Evolutionary conservation across 1,284 basidiomycete species (phyloP).

Genomic region (Wolfiporia cocos): DNA sequence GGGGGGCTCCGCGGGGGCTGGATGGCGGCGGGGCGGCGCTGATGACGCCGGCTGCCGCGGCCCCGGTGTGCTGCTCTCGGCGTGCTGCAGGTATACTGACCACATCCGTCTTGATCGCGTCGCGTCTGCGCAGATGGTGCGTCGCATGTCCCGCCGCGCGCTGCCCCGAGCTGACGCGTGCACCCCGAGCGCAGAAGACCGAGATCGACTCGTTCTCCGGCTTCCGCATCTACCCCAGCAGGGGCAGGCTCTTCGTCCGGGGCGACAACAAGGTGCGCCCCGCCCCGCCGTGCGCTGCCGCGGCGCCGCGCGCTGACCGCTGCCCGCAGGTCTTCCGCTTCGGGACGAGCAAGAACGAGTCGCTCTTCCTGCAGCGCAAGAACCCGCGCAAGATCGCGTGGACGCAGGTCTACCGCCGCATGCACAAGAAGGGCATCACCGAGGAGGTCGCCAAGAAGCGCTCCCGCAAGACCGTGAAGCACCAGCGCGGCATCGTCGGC

Average conservation of each 20-base stretch:
- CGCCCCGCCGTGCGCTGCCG: neutral
- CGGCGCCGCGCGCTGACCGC: neutral
- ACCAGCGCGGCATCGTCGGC: constrained; percentile 98
- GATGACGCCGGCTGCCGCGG: constrained; percentile 35
- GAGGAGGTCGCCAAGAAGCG: constrained; percentile 99
- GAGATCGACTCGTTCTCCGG: constrained; percentile 97
- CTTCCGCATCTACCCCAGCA: constrained; percentile 93
- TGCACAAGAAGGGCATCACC: constrained; percentile 99
- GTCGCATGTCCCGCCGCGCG: constrained; percentile 18
- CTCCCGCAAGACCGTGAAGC: constrained; percentile 94
- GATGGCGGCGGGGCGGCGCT: constrained; percentile 32
- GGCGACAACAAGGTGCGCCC: constrained; percentile 89
- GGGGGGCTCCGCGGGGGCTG: constrained; percentile 27
- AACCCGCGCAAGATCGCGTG: constrained; percentile 99
- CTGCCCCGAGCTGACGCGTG: constrained; percentile 14
- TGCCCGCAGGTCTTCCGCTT: constrained; percentile 85
- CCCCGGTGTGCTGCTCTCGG: too few species aligned
- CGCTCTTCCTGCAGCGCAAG: constrained; percentile 98
- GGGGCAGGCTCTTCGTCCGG: constrained; percentile 94
- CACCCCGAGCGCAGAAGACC: constrained; percentile 73
- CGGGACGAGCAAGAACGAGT: constrained; percentile 84
- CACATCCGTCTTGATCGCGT: too few species aligned
- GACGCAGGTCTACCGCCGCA: constrained; percentile 95
- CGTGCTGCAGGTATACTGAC: too few species aligned
- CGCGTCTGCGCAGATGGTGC: constrained; percentile 40